phyloP scores from a whole-genome alignment of 2,329 filamentous ascomycete genomes.

The Colletotrichum sp. region DNA sequence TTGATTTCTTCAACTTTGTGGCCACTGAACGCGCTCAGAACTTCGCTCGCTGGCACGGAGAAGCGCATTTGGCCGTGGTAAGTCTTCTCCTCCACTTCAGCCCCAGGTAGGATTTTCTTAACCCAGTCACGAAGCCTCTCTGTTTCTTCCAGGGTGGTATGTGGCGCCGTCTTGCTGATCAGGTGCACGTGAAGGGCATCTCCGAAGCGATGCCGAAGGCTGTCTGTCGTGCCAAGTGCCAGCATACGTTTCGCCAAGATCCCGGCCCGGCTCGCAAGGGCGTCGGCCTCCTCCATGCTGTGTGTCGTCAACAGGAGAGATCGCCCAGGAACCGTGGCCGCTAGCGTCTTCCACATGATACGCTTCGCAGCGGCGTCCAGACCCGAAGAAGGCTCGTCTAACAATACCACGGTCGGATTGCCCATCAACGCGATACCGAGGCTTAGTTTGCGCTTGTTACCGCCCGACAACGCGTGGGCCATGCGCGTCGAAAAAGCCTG shows the following conservation, averaged over 20 bases:
- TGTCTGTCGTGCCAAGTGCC: conserved; percentile 77
- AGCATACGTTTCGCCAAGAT: conserved; percentile 89
- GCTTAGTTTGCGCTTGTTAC: conserved; percentile 92
- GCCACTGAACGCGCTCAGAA: conserved; percentile 27
- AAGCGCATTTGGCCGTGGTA: conserved; percentile 92
- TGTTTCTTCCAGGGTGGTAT: conserved; percentile 75
- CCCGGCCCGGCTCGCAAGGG: conserved; percentile 80
- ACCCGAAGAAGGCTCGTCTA: conserved; percentile 88
- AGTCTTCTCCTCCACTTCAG: conserved; percentile 72
- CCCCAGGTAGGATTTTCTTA: conserved; percentile 61
- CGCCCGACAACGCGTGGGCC: conserved; percentile 81
- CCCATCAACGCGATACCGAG: conserved; percentile 92
- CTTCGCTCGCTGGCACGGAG: conserved; percentile 64
- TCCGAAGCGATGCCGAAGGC: conserved; percentile 77
- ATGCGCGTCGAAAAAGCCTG: conserved; percentile 73
- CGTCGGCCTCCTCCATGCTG: conserved; percentile 94
- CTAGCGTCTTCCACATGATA: conserved; percentile 89
- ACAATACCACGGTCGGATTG: conserved; percentile 83
- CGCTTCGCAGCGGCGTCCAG: conserved; percentile 92
- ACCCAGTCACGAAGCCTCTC: conserved; percentile 71
- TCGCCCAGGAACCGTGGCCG: conserved; percentile 75
- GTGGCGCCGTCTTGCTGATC: conserved; percentile 76
- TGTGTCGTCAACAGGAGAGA: conserved; percentile 90
- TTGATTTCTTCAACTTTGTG: conserved; percentile 25
- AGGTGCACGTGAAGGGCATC: conserved; percentile 83